Percentiles rank a stretch among this genome's conserved stretches.
These are phyloP conservation scores for Nidularia sp. DNA, from an alignment of 768 basidiomycete species.

Conservation along the genomic window DNA sequence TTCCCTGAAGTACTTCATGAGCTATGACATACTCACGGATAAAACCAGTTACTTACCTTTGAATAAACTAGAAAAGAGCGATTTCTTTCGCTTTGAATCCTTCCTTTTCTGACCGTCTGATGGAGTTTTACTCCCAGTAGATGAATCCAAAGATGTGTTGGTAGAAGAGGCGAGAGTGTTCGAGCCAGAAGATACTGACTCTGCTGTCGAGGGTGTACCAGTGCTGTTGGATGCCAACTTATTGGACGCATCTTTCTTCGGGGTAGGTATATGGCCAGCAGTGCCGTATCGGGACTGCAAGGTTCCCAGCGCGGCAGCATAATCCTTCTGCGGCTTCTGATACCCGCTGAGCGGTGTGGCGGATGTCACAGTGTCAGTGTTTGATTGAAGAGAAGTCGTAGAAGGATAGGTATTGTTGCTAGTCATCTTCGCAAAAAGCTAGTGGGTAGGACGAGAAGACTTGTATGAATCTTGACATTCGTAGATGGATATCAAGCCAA, in stretches of 20 bases:
- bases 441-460: too few relatives aligned
- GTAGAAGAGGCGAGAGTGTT: neutral
- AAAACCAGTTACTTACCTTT: constrained; percentile 9
- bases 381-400: constrained; percentile 18
- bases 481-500: too few relatives aligned
- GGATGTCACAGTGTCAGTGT: constrained; percentile 14
- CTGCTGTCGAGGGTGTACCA: neutral
- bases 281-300: constrained; percentile 33
- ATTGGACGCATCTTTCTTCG: constrained; percentile 19
- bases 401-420: constrained; percentile 5
- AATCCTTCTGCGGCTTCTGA: constrained; percentile 26
- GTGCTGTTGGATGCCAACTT: constrained; percentile 11
- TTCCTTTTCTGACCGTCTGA: neutral
- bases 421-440: neutral
- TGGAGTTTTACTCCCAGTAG: neutral
- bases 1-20: too few relatives aligned
- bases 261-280: constrained; percentile 21
- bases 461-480: too few relatives aligned
- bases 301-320: constrained; percentile 26
- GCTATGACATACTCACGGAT: neutral
- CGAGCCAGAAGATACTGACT: constrained; percentile 1
- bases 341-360: constrained; percentile 9
- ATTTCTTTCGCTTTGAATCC: constrained; percentile 6
- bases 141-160: too few relatives aligned
- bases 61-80: constrained; percentile 14